A percentile compares a stretch with the other conserved stretches of the same genome.
Evolutionary conservation across 805 yeast species (phyloP).

Genomic region (Metschnikowia chrysomelidarum): DNA sequence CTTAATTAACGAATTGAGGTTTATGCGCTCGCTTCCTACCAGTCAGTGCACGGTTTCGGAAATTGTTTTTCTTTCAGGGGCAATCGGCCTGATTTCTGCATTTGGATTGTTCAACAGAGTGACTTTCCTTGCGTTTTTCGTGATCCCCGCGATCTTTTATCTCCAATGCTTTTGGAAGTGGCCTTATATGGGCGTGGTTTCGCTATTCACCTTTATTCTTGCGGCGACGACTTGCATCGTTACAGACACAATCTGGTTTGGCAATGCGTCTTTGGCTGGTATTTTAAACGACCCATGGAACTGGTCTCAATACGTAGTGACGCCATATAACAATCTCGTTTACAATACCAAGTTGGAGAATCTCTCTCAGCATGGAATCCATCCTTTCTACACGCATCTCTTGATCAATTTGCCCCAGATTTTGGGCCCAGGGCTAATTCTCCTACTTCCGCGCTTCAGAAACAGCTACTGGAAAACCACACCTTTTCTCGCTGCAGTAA

Average conservation of each 20-base stretch:
- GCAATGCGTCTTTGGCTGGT: conserved; percentile 6
- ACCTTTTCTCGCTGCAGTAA: conserved; percentile 56
- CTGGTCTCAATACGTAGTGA: conserved; percentile 41
- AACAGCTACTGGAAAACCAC: conserved; percentile 46
- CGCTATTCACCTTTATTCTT: conserved; percentile 28
- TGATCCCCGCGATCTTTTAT: conserved; percentile 56
- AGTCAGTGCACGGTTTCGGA: conserved; percentile 11
- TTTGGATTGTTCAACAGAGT: conserved; percentile 82
- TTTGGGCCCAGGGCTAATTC: conserved; percentile 68
- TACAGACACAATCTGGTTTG: conserved; percentile 54
- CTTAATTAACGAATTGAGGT: conserved; percentile 45
- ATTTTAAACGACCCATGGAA: conserved; percentile 14
- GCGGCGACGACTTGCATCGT: conserved; percentile 39
- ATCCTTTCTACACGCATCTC: conserved; percentile 72
- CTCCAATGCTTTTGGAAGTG: conserved; percentile 41
- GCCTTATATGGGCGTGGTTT: conserved; percentile 30
- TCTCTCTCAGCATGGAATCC: conserved; percentile 77
- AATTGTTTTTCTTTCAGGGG: conserved; percentile 40
- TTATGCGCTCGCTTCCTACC: conserved; percentile 14
- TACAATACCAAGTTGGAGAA: conserved; percentile 66
- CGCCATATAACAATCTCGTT: conserved; percentile 74
- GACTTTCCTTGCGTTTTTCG: conserved; percentile 74
- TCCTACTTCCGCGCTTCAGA: conserved; percentile 36
- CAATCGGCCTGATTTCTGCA: conserved; percentile 35
- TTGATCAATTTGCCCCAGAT: conserved; percentile 75